phyloP scores from a whole-genome alignment of 768 basidiomycete species.

The Roridomyces roridus region DNA sequence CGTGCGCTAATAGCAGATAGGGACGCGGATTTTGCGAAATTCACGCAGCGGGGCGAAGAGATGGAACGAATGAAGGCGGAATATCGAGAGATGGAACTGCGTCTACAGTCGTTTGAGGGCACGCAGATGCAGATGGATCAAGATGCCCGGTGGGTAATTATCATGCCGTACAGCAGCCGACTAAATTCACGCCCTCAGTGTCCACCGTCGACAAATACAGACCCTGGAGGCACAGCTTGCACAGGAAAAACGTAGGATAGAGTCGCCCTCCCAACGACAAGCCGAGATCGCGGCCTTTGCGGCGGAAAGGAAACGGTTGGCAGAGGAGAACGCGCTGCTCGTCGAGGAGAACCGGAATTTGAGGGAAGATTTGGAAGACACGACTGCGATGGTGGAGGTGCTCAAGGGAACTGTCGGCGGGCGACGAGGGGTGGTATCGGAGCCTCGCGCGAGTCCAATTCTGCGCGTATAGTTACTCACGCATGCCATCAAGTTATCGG shows the following conservation, averaged over 20 bases:
- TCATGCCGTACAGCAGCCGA: background rate
- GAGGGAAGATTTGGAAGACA: constrained; percentile 64
- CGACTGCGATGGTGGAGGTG: constrained; percentile 74
- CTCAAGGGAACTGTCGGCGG: constrained; percentile 64
- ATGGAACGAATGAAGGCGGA: constrained; percentile 60
- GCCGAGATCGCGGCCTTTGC: constrained; percentile 52
- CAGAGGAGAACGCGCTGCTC: constrained; percentile 57
- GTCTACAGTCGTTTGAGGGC: constrained; percentile 62
- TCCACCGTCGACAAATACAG: constrained; percentile 65
- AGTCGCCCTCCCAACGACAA: constrained; percentile 37
- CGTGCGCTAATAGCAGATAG: constrained; percentile 40
- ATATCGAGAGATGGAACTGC: constrained; percentile 71
- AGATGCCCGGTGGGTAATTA: constrained; percentile 55
- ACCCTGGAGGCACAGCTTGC: constrained; percentile 63
- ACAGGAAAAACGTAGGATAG: constrained; percentile 49
- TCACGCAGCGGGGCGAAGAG: constrained; percentile 67
- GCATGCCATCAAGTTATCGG: no score
- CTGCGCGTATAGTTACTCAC: constrained; percentile 23
- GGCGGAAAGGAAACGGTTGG: constrained; percentile 51
- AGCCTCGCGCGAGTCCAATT: constrained; percentile 51
- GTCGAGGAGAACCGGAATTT: constrained; percentile 64
- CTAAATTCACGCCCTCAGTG: constrained; percentile 44
- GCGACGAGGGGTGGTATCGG: constrained; percentile 46
- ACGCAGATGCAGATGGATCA: constrained; percentile 62
- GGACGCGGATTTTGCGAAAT: constrained; percentile 77